These are phyloP conservation scores for Saraca asoca DNA, from an alignment of 331 rosid genomes.

Conservation along the genomic window DNA sequence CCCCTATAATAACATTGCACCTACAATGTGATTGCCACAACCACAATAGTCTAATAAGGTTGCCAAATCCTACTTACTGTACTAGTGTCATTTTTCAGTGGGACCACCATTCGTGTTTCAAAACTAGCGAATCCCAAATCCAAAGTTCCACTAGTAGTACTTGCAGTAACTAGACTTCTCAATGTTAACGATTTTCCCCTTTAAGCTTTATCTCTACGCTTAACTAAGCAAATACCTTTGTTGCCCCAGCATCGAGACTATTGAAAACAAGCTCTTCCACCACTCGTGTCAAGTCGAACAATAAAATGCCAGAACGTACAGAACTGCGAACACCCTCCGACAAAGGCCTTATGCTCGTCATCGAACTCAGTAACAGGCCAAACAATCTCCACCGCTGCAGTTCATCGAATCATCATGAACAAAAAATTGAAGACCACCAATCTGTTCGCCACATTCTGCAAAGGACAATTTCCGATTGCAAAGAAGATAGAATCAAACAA, in stretches of 20 bases:
- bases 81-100: neutral
- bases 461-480: too few species aligned
- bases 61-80: too few species aligned
- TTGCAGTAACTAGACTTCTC: neutral
- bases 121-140: too few species aligned
- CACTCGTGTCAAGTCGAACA: conserved; percentile 65
- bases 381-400: conserved; percentile 12
- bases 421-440: neutral
- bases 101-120: neutral
- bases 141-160: neutral
- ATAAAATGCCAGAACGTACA: conserved; percentile 68
- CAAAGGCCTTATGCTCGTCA: too few species aligned
- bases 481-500: too few species aligned
- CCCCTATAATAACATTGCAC: too few species aligned
- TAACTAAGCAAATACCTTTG: conserved; percentile 54
- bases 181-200: conserved; percentile 3
- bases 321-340: conserved; percentile 59
- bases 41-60: too few species aligned
- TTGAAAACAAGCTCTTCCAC: conserved; percentile 87
- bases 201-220: neutral
- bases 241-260: conserved; percentile 73
- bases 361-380: conserved; percentile 1
- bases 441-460: neutral
- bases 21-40: too few species aligned
- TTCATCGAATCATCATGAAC: neutral